Percentiles rank a stretch among this genome's conserved stretches.
These are phyloP conservation scores for Heracleum sosnowskyi DNA, from an alignment of 129 eudicot species.

Conservation along the genomic window DNA sequence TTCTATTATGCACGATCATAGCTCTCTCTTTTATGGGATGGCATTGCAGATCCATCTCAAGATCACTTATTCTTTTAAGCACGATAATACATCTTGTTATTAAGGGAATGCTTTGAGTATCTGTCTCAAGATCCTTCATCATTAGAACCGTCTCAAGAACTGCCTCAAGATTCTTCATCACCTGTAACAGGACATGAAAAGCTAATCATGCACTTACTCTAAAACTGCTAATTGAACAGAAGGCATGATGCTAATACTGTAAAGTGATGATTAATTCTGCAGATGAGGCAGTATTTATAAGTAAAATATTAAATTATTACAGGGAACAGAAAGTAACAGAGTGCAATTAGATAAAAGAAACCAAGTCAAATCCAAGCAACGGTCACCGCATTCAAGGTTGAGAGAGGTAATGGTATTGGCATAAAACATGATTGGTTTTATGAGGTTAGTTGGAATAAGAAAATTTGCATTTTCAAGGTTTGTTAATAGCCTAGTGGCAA, in stretches of 20 bases:
- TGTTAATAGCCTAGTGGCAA: not conserved
- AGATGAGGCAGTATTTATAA: not conserved
- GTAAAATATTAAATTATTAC: not conserved
- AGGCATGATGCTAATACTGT: not conserved
- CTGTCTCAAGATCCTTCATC: no score
- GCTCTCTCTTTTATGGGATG: not conserved
- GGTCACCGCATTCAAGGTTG: not conserved
- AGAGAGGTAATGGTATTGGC: not conserved
- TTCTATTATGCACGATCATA: no score
- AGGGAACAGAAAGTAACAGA: not conserved
- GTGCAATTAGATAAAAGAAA: not conserved
- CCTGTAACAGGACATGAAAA: conserved; percentile 1
- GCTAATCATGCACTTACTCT: not conserved
- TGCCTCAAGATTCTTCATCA: not conserved
- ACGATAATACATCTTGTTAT: conserved; percentile 13
- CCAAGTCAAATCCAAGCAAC: not conserved
- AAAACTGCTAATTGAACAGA: not conserved
- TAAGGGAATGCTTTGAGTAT: conserved; percentile 20
- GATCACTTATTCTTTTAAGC: no score
- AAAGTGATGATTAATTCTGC: not conserved
- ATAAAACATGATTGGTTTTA: not conserved
- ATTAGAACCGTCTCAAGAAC: not conserved
- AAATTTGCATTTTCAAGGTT: not conserved
- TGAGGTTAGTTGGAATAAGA: not conserved
- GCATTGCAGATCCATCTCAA: not conserved